Percentiles rank a stretch among this genome's conserved stretches.
Evolutionary conservation across 2,329 filamentous ascomycete genomes (phyloP).

Genomic region (Nemania abortiva): DNA sequence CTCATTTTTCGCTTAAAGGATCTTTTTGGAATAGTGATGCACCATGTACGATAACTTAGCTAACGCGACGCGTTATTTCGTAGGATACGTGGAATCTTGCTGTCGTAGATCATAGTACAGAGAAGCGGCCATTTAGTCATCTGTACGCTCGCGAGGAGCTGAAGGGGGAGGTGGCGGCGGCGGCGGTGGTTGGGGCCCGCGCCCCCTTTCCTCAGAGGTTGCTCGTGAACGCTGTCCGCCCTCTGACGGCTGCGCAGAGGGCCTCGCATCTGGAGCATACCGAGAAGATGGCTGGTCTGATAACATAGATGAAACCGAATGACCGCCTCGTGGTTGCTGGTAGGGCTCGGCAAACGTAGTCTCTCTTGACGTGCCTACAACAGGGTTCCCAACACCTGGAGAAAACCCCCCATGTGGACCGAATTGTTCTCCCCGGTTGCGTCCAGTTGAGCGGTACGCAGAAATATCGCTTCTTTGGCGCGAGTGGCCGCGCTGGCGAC

Average conservation of each 20-base stretch:
- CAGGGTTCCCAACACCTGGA: slow-evolving; percentile 48
- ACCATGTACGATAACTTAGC: slow-evolving; percentile 1
- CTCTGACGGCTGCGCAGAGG: slow-evolving; percentile 45
- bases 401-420: slow-evolving; percentile 54
- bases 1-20: background rate
- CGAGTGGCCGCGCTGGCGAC: slow-evolving; percentile 70
- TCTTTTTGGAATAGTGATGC: slow-evolving; percentile 3
- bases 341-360: slow-evolving; percentile 50
- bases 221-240: slow-evolving; percentile 51
- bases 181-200: slow-evolving; percentile 42
- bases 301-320: slow-evolving; percentile 60
- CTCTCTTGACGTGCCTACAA: slow-evolving; percentile 52
- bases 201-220: slow-evolving; percentile 53
- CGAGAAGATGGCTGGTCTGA: slow-evolving; percentile 55
- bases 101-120: slow-evolving; percentile 7
- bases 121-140: slow-evolving; percentile 5
- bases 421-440: slow-evolving; percentile 54
- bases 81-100: background rate
- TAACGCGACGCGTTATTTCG: background rate
- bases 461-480: slow-evolving; percentile 75
- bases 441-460: slow-evolving; percentile 58
- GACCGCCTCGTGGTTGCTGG: slow-evolving; percentile 53
- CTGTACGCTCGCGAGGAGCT: slow-evolving; percentile 25
- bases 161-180: slow-evolving; percentile 27
- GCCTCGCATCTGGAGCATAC: slow-evolving; percentile 48